Conservation (phyloP, 2,329 filamentous ascomycete species). For the Fusarium brevicatenulatum region DNA sequence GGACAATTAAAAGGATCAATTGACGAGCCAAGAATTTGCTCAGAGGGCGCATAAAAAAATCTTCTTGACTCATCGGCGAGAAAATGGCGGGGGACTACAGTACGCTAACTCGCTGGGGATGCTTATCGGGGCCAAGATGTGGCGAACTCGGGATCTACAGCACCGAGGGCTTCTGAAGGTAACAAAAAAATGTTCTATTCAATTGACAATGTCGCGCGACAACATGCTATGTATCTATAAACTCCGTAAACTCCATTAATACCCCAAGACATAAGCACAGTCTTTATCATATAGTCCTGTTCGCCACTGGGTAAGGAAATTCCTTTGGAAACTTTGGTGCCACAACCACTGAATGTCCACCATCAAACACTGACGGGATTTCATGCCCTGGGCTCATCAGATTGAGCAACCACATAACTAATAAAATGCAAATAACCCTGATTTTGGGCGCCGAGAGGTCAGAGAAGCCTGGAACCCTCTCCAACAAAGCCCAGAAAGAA, state of each 20-base stretch:
- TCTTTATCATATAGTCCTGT: fast-evolving
- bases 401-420: slow-evolving; percentile 37
- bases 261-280: background rate
- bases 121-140: background rate
- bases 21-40: background rate
- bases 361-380: background rate
- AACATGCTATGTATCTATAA: background rate
- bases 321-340: background rate
- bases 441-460: background rate
- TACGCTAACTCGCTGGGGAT: background rate
- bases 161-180: background rate
- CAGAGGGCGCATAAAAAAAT: background rate
- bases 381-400: slow-evolving; percentile 8
- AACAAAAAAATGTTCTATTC: background rate
- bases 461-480: background rate
- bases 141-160: background rate
- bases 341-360: background rate
- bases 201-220: background rate
- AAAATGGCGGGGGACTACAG: background rate
- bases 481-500: no score
- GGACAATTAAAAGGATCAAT: background rate
- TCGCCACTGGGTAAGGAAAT: background rate
- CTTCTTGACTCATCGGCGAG: slow-evolving; percentile 11
- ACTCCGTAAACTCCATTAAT: background rate
- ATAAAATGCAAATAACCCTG: slow-evolving; percentile 9